Evolutionary conservation across 148 eudicot species (phyloP).

Genomic region (Tetragonia tetragonoides): DNA sequence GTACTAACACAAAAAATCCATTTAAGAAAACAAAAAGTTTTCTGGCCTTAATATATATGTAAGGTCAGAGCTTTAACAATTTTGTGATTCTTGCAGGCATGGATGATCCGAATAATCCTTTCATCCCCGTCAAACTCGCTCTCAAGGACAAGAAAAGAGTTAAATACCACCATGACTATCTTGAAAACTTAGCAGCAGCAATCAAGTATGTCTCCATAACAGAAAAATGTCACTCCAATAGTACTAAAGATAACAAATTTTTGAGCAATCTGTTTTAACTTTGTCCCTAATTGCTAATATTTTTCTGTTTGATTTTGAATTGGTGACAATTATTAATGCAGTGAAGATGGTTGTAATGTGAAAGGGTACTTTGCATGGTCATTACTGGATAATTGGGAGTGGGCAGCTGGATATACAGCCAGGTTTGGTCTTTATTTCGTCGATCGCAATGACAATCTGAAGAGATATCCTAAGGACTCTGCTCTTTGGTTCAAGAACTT

Average conservation of each 20-base stretch:
- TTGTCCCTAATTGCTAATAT: neutral
- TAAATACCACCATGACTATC: constrained; percentile 75
- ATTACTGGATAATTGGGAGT: constrained; percentile 90
- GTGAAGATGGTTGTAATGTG: constrained; percentile 90
- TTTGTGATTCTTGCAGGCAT: constrained; percentile 47
- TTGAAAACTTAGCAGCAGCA: constrained; percentile 63
- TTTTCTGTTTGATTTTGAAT: neutral
- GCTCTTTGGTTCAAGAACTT: constrained; percentile 68
- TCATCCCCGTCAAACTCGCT: constrained; percentile 42
- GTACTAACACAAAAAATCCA: constrained; percentile 27
- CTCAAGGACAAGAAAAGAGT: constrained; percentile 78
- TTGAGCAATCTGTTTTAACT: too few species aligned
- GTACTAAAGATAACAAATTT: too few species aligned
- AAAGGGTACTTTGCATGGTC: constrained; percentile 97
- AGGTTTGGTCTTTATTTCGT: constrained; percentile 83
- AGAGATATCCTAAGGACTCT: constrained; percentile 80
- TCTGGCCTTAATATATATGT: too few species aligned
- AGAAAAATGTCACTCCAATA: neutral
- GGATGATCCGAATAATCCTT: constrained; percentile 67
- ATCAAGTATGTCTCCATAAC: constrained; percentile 53
- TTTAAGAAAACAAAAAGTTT: too few species aligned
- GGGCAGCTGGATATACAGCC: constrained; percentile 76
- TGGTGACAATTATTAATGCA: constrained; percentile 19
- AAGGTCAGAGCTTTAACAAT: neutral
- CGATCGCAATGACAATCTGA: constrained; percentile 60